These are phyloP conservation scores for Allium fistulosum DNA, from an alignment of 106 monocot genomes.

Conservation along the genomic window DNA sequence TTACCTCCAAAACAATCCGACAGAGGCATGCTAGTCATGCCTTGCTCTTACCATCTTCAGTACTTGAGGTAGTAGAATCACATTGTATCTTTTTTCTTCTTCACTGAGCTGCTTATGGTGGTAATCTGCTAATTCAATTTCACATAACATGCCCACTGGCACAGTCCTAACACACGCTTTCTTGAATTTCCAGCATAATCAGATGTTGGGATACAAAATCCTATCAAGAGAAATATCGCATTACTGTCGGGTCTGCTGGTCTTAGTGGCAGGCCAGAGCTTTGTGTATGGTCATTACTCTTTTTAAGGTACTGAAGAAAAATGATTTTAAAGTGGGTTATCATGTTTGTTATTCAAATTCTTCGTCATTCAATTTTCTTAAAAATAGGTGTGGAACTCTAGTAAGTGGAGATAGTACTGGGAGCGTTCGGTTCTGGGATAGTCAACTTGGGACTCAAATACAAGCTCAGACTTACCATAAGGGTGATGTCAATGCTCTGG, in stretches of 20 bases:
- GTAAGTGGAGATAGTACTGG: constrained; percentile 96
- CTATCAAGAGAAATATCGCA: constrained; percentile 67
- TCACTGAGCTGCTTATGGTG: neutral
- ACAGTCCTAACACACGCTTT: neutral
- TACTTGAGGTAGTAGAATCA: neutral
- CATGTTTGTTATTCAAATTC: neutral
- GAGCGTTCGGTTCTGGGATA: constrained; percentile 98
- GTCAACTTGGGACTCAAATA: constrained; percentile 68
- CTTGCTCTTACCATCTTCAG: no score
- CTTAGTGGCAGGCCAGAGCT: constrained; percentile 56
- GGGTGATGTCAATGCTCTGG: constrained; percentile 80
- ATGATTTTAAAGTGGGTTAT: no score
- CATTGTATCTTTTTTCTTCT: neutral
- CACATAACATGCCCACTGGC: no score
- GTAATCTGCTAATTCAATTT: no score
- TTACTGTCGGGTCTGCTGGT: constrained; percentile 83
- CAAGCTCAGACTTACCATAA: constrained; percentile 72
- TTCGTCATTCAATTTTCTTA: neutral
- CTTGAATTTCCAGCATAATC: constrained; percentile 47
- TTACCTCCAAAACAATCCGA: no score
- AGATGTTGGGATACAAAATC: constrained; percentile 73
- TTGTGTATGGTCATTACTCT: constrained; percentile 87
- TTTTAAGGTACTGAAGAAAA: constrained; percentile 40
- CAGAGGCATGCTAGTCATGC: no score
- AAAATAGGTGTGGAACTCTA: constrained; percentile 69